Percentiles rank a stretch among this genome's conserved stretches.
These are phyloP conservation scores for Jimgerdemannia flammicorona DNA, from an alignment of 192 early-diverging fungal genomes.

Conservation along the genomic window DNA sequence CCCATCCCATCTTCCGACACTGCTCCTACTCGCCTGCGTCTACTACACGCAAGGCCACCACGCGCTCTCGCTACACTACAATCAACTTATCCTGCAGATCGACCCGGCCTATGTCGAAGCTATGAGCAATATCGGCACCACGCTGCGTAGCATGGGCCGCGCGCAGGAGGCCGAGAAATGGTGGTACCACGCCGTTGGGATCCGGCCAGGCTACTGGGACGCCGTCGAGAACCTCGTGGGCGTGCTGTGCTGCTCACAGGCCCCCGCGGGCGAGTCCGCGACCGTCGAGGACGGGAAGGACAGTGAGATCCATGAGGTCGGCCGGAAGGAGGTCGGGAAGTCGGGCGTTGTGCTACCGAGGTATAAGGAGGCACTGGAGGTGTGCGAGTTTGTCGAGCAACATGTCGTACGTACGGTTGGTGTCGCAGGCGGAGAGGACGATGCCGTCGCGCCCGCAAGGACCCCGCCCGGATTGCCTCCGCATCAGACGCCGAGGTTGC, in stretches of 20 bases:
- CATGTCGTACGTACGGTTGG: constrained; percentile 31
- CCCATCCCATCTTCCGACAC: constrained; percentile 72
- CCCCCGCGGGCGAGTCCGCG: background rate
- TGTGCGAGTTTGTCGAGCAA: constrained; percentile 77
- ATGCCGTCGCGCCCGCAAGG: constrained; percentile 20
- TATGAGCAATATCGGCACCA: constrained; percentile 89
- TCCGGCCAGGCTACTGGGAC: constrained; percentile 91
- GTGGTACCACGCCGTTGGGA: constrained; percentile 80
- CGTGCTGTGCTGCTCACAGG: constrained; percentile 57
- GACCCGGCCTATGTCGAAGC: constrained; percentile 89
- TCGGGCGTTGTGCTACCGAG: constrained; percentile 33
- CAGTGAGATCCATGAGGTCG: constrained; percentile 3
- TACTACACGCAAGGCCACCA: constrained; percentile 78
- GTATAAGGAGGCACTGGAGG: constrained; percentile 73
- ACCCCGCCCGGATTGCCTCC: constrained; percentile 42
- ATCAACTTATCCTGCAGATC: constrained; percentile 74
- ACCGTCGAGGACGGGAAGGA: constrained; percentile 5
- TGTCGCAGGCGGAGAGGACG: background rate
- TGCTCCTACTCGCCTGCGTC: constrained; percentile 83
- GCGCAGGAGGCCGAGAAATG: constrained; percentile 71
- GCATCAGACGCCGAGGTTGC: constrained; percentile 66
- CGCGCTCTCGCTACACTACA: constrained; percentile 72
- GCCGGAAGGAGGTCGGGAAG: constrained; percentile 14
- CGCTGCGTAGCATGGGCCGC: constrained; percentile 74
- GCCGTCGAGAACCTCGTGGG: constrained; percentile 86